A percentile compares a stretch with the other conserved stretches of the same genome.
These are phyloP conservation scores for Pythium dissotocum DNA, from an alignment of 352 stramenopile species.

Conservation along the genomic window DNA sequence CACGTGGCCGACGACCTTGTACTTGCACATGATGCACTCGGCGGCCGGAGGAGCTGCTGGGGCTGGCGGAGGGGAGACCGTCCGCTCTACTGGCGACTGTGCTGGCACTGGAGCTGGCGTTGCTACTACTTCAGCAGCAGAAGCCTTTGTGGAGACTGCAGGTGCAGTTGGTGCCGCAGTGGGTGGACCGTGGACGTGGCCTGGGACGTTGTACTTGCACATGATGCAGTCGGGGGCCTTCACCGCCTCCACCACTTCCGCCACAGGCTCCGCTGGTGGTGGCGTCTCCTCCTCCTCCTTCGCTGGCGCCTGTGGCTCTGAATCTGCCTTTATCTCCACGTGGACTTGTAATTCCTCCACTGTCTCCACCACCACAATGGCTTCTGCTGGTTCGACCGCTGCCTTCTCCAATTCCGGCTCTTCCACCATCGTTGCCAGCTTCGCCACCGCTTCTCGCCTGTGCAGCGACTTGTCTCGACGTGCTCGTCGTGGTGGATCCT, in stretches of 20 bases:
- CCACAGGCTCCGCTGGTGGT: neutral
- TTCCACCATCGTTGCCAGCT: conserved; percentile 30
- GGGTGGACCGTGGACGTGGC: conserved; percentile 9
- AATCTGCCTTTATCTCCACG: neutral
- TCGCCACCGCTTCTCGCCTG: conserved; percentile 21
- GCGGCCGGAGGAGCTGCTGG: neutral
- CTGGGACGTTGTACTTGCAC: conserved; percentile 23
- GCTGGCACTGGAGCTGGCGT: neutral
- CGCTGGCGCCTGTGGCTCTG: neutral
- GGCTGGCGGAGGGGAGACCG: neutral
- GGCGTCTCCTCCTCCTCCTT: neutral
- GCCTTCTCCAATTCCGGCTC: conserved; percentile 22
- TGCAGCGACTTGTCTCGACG: conserved; percentile 23
- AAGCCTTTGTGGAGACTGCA: neutral
- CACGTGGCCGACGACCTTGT: conserved; percentile 29
- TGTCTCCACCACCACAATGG: neutral
- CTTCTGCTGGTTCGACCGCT: too few relatives aligned
- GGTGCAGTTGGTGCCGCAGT: neutral
- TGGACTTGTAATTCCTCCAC: neutral
- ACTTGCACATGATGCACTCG: conserved; percentile 34
- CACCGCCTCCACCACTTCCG: neutral
- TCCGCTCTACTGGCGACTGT: neutral
- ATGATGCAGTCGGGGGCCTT: conserved; percentile 10
- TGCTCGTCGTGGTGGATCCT: conserved; percentile 5
- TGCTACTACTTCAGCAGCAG: neutral